Conservation (phyloP, 2,329 filamentous ascomycete species). For the Rasamsonia emersonii region DNA sequence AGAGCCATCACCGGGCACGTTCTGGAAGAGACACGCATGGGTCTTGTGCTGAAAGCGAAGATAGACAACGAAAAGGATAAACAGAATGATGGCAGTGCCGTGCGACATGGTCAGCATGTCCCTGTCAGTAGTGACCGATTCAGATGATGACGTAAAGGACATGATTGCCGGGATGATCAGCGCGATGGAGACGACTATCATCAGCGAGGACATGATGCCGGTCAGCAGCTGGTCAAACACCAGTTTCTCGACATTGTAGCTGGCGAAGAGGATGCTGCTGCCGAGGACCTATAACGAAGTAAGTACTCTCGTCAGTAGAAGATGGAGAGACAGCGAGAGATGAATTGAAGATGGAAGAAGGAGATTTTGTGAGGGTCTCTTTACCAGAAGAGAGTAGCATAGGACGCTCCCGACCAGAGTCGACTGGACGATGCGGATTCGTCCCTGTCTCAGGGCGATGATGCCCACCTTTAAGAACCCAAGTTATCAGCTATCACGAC, state of each 20-base stretch:
- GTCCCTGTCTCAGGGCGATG: slow-evolving; percentile 60
- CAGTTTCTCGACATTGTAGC: slow-evolving; percentile 12
- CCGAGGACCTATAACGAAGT: slow-evolving; percentile 12
- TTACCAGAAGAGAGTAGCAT: slow-evolving; percentile 70
- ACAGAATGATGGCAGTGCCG: slow-evolving; percentile 7
- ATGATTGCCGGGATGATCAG: slow-evolving; percentile 12
- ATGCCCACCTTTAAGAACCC: slow-evolving; percentile 31
- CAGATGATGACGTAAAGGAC: slow-evolving; percentile 4
- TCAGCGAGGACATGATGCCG: slow-evolving; percentile 14
- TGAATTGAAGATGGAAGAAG: not conserved
- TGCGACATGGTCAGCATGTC: slow-evolving; percentile 9
- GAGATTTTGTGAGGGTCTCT: too few species aligned
- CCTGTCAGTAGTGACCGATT: slow-evolving; percentile 5
- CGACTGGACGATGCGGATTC: slow-evolving; percentile 74
- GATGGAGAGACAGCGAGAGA: not conserved
- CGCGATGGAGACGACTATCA: slow-evolving; percentile 13
- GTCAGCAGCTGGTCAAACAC: slow-evolving; percentile 13
- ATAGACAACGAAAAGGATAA: slow-evolving; percentile 8
- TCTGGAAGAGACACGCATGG: slow-evolving; percentile 11
- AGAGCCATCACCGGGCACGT: not conserved
- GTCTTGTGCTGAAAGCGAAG: slow-evolving; percentile 12
- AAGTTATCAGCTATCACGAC: not conserved
- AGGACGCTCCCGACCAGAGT: slow-evolving; percentile 78
- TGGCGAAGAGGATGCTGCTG: slow-evolving; percentile 9
- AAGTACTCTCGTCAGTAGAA: not conserved